A percentile compares a stretch with the other conserved stretches of the same genome.
Evolutionary conservation across 306 rosid species (phyloP).

Genomic region (Quillaja saponaria): DNA sequence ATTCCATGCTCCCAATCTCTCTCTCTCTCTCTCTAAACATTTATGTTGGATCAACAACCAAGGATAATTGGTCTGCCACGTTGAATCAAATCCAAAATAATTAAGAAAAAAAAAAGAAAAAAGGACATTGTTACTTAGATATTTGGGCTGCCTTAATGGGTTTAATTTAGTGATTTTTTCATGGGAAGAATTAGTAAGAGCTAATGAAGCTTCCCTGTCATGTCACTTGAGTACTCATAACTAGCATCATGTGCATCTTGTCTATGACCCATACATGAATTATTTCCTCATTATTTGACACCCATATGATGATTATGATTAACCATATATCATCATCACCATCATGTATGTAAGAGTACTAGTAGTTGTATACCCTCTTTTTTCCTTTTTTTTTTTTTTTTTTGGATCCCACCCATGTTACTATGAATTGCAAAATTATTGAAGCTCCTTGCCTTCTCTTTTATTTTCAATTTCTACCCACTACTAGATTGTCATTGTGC

Average conservation of each 20-base stretch:
- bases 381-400: neutral
- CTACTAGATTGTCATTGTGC: conserved; percentile 20
- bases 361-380: neutral
- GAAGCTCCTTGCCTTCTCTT: conserved; percentile 8
- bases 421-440: neutral
- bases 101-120: conserved; percentile 18
- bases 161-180: no score
- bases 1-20: conserved; percentile 42
- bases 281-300: neutral
- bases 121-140: conserved; percentile 33
- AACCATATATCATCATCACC: neutral
- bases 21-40: conserved; percentile 36
- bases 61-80: conserved; percentile 79
- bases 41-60: conserved; percentile 69
- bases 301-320: neutral
- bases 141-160: conserved; percentile 45
- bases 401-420: conserved; percentile 17
- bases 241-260: no score
- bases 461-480: conserved; percentile 2
- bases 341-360: no score
- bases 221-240: conserved; percentile 15
- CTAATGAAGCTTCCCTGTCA: conserved; percentile 39
- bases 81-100: conserved; percentile 31
- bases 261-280: no score
- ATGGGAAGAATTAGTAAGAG: conserved; percentile 30